These are phyloP conservation scores for Talaromyces ruber DNA, from an alignment of 495 filamentous ascomycete species.

Conservation along the genomic window DNA sequence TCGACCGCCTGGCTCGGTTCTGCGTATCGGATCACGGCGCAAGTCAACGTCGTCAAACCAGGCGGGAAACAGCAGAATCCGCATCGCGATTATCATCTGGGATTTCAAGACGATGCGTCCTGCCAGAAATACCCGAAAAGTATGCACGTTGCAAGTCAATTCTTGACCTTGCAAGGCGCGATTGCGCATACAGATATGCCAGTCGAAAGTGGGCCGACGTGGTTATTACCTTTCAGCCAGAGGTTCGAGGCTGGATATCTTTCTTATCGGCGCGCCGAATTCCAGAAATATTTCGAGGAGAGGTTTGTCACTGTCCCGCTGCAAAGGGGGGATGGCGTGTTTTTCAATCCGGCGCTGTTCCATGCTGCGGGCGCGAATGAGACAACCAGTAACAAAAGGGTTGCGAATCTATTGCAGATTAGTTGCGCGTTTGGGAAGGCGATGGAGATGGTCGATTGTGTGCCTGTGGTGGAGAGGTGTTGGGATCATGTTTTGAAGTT, in stretches of 20 bases:
- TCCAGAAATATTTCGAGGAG: background rate
- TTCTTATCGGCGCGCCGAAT: background rate
- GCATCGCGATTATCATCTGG: background rate
- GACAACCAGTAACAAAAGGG: background rate
- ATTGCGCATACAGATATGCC: background rate
- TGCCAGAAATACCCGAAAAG: background rate
- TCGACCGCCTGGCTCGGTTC: background rate
- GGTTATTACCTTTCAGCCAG: background rate
- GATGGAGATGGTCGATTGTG: background rate
- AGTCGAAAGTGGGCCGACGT: background rate
- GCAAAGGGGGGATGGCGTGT: background rate
- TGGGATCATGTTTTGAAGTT: background rate
- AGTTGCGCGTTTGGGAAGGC: background rate
- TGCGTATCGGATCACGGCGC: background rate
- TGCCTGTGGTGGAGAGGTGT: background rate
- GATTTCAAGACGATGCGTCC: background rate
- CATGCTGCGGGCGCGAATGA: background rate
- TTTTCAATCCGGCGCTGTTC: background rate
- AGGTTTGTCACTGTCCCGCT: background rate
- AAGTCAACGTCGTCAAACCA: background rate
- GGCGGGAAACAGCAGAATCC: background rate
- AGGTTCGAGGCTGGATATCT: background rate
- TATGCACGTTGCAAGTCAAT: background rate
- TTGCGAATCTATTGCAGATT: background rate
- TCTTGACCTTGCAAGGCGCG: background rate